Conservation (phyloP, 176 grass and related monocot species). For the Tillandsia leiboldiana region DNA sequence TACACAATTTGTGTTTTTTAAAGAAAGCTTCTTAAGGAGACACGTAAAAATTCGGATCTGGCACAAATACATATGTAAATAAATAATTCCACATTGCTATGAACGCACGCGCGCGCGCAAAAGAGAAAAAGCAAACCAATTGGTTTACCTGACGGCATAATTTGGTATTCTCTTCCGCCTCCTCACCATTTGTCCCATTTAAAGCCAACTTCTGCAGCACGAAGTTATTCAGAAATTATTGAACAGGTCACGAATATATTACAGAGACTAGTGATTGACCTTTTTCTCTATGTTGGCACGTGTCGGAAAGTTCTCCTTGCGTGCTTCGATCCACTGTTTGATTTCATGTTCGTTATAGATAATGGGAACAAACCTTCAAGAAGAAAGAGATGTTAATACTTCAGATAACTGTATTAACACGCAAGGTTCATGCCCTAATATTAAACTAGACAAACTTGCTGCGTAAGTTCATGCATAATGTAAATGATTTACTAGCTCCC, state of each 20-base stretch:
- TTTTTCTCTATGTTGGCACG: constrained; percentile 37
- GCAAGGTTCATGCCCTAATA: not conserved
- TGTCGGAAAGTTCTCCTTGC: constrained; percentile 77
- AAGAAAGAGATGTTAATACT: constrained; percentile 2
- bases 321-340: constrained; percentile 76
- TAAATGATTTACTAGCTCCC: not conserved
- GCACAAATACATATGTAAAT: too few relatives aligned
- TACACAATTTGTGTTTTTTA: too few relatives aligned
- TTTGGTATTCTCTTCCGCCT: constrained; percentile 43
- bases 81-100: not conserved
- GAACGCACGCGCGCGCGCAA: not conserved
- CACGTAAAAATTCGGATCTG: too few relatives aligned
- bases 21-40: too few relatives aligned
- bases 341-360: constrained; percentile 70
- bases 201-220: constrained; percentile 54
- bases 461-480: not conserved
- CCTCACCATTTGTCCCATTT: constrained; percentile 17
- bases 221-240: constrained; percentile 9
- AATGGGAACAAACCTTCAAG: constrained; percentile 37
- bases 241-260: constrained; percentile 14
- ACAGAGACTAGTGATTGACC: constrained; percentile 27
- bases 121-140: not conserved
- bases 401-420: not conserved
- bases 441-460: not conserved
- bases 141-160: constrained; percentile 43